Base-by-base conservation (phyloP, 225 moss, liverwort and hornwort species). In the Anthoceros angustus region DNA sequence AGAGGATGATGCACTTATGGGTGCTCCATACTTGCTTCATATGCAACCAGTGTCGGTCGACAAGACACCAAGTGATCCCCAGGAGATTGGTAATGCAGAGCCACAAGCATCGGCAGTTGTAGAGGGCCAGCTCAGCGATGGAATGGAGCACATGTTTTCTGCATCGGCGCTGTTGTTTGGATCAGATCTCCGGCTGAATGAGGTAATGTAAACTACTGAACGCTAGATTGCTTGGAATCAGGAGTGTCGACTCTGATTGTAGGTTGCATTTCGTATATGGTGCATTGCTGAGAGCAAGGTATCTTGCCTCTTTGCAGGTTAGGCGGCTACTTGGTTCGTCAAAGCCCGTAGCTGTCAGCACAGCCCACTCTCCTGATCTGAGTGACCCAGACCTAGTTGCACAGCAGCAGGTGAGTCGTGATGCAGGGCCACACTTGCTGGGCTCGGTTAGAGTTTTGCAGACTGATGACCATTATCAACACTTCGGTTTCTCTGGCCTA, bases 301-400 rank as follows among this genome's bases (percentile, higher is more conserved):
- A 11, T 63, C 6, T 55, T 6, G 7, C n/a, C 7, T 55, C 55
- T 9, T 18, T 62, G 32, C 68, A 77, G 77, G 95, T 91, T 42
- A 82, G 91, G 76, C 80, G 88, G 50, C 70, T 95, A 65, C 70
- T 95, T 62, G 82, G 84, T 67, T 95, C 95, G 67, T 95, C 95
- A 40, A 88, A 82, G 67, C 86, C 95, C 16, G 91, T 85, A 65
- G 88, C 95, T 69, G 88, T 95, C 20, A 85, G 88, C 71, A 91
- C 84, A 45, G 84, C 83, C 40, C 88, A 81, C 65, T 80, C 91
- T 65, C 91, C 95, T 41, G 95, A 95, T 75, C 80, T 91, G 15
- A 90, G 85, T 76, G 95, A 95, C 75, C 95, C 95, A 65, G 95
- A 95, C 74, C 86, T 91, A 66, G 86, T 95, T 64, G 88, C 88